Percentiles rank a stretch among this genome's conserved stretches.
Conservation (phyloP, 306 rosid genomes). For the Cucurbita pepo region DNA sequence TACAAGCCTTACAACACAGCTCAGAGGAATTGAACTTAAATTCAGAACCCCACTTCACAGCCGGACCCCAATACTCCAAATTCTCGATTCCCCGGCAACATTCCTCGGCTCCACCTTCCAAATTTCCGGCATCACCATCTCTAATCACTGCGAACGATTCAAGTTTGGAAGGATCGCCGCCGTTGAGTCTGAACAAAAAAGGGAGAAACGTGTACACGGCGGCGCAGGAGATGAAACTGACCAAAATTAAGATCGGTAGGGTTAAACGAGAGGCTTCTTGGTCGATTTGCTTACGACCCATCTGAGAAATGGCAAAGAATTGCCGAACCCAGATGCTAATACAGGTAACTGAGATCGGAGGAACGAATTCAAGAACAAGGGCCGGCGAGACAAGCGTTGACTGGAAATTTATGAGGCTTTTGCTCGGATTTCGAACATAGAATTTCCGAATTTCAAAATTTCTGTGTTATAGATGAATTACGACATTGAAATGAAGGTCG, state of each 20-base stretch:
- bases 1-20: conserved; percentile 73
- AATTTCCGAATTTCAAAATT: neutral
- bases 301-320: conserved; percentile 16
- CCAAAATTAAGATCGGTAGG: conserved; percentile 24
- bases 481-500: neutral
- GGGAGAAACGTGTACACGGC: conserved; percentile 46
- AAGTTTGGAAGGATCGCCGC: conserved; percentile 7
- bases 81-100: conserved; percentile 70
- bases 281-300: conserved; percentile 61
- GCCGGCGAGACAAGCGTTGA: conserved; percentile 25
- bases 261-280: conserved; percentile 17
- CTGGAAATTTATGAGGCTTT: conserved; percentile 3
- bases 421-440: neutral
- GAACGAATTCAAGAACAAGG: neutral
- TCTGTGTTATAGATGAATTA: neutral
- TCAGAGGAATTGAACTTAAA: conserved; percentile 57
- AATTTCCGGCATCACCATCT: conserved; percentile 9
- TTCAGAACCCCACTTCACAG: conserved; percentile 92
- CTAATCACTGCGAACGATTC: conserved; percentile 11
- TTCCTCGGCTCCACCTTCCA: conserved; percentile 14
- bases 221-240: conserved; percentile 38
- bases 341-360: conserved; percentile 1
- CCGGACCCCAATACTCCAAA: conserved; percentile 81
- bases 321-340: conserved; percentile 16
- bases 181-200: conserved; percentile 16